Conservation (phyloP, 768 basidiomycete species). For the Dentipellis sp. region DNA sequence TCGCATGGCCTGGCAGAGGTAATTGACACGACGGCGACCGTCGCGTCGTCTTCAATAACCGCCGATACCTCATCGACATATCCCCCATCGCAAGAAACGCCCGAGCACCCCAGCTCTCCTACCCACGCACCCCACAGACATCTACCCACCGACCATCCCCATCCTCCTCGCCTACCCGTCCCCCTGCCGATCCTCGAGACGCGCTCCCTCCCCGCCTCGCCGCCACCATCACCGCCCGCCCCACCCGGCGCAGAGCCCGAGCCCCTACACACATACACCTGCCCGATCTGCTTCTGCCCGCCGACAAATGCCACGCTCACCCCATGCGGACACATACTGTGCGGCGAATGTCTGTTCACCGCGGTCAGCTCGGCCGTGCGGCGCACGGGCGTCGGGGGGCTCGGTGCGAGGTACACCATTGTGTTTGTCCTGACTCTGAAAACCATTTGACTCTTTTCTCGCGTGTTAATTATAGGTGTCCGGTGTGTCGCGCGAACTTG, state of each 20-base stretch:
- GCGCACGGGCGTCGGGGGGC: slow-evolving; percentile 9
- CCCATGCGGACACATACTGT: slow-evolving; percentile 16
- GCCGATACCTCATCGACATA: too few species aligned
- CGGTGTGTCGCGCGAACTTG: slow-evolving; percentile 14
- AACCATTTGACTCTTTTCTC: neutral
- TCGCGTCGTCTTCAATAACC: too few species aligned
- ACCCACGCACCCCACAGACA: too few species aligned
- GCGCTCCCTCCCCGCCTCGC: neutral
- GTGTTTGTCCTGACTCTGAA: neutral
- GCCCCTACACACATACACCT: slow-evolving; percentile 11
- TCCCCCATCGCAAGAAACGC: too few species aligned
- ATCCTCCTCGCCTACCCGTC: neutral
- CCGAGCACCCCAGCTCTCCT: too few species aligned
- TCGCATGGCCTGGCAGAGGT: too few species aligned
- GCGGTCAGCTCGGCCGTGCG: slow-evolving; percentile 9
- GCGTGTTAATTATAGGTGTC: slow-evolving; percentile 5
- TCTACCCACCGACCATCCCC: neutral
- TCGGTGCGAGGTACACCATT: slow-evolving; percentile 10
- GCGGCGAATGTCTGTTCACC: slow-evolving; percentile 15
- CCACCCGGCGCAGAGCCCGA: slow-evolving; percentile 3
- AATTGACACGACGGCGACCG: too few species aligned
- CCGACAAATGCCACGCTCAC: slow-evolving; percentile 14
- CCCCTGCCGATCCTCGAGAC: neutral
- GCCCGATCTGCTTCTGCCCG: slow-evolving; percentile 13
- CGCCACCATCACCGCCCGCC: neutral